Evolutionary conservation across 148 eudicot genomes (phyloP), one percentile per base, ranked within the genome.

Genomic region (Silene conica): DNA sequence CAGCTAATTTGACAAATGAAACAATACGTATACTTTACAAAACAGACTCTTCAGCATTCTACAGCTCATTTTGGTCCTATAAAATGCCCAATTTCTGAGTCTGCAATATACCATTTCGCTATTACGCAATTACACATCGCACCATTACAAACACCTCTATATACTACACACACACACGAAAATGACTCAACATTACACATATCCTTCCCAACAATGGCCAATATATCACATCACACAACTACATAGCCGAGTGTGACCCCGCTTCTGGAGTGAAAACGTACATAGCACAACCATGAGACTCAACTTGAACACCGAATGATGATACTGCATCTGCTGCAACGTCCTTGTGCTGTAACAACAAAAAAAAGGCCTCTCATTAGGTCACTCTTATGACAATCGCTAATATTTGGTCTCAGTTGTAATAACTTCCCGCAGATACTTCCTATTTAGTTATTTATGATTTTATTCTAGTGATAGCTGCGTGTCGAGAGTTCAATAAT

Each of bases 271-370:
- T 86, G 67, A 95, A 86, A 16, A 90, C 72, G 73, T 83, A 95
- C 90, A 95, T 81, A 77, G 90, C 92, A 64, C 92, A 92, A 52
- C 80, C 87, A 26, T 95, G 97, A 50, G 93, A 73, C 25, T 87
- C 87, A 6, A 95, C 92, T 34, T 16, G 82, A 70, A 82, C 86
- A 3, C 82, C 82, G 66, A 89, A 90, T 5, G 96, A 88, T 41
- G 85, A 82, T 74, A 82, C 84, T n/a, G 80, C 83, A 13, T 90
- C 87, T 20, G 21, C 68, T 34, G 79, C 59, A 10, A 92, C 74
- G 63, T 79, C 85, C 41, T 86, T 72, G 78, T 90, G 97, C 98
- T 92, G 90, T 67, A 76, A 79, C 23, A 61, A 64, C 28, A 55
- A 57, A 72, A 23, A 62, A 22, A 19, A 0, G 52, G 18, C 20